Evolutionary conservation across 2,329 filamentous ascomycete species (phyloP).

Genomic region (Parascedosporium putredinis): DNA sequence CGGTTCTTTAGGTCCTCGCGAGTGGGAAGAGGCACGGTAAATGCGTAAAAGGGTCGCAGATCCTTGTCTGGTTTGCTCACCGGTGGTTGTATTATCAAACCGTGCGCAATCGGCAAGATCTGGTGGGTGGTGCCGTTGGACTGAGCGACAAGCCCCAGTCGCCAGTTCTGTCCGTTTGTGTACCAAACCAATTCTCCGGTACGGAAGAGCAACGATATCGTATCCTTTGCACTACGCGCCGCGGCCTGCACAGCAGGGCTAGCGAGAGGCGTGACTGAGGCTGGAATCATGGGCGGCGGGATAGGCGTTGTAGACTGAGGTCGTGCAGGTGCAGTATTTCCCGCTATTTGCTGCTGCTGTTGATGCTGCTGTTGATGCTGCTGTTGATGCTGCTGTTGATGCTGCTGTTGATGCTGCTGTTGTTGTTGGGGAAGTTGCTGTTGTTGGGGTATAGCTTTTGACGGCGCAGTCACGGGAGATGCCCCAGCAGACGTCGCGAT

Average conservation of each 20-base stretch:
- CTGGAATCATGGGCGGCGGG: not conserved
- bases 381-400: not conserved
- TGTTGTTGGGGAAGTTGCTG: too few relatives aligned
- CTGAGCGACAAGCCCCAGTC: conserved; percentile 33
- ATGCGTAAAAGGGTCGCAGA: conserved; percentile 40
- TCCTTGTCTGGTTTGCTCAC: conserved; percentile 29
- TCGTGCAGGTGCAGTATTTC: not conserved
- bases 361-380: not conserved
- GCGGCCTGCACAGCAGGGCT: conserved; percentile 10
- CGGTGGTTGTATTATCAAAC: conserved; percentile 24
- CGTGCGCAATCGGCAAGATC: conserved; percentile 31
- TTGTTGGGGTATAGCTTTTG: too few relatives aligned
- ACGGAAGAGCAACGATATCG: conserved; percentile 29
- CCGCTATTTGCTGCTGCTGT: not conserved
- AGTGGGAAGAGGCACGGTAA: conserved; percentile 34
- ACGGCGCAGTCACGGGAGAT: not conserved
- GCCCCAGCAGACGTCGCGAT: not conserved
- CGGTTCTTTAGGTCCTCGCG: conserved; percentile 28
- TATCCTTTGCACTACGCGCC: conserved; percentile 9
- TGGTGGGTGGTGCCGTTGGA: conserved; percentile 22
- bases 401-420: not conserved
- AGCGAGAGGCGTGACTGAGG: conserved; percentile 10
- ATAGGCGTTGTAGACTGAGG: conserved; percentile 9
- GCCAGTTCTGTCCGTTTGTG: conserved; percentile 34
- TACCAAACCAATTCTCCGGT: conserved; percentile 41